Conservation (phyloP, 169 alveolate genomes). For the Plasmodium berghei region DNA sequence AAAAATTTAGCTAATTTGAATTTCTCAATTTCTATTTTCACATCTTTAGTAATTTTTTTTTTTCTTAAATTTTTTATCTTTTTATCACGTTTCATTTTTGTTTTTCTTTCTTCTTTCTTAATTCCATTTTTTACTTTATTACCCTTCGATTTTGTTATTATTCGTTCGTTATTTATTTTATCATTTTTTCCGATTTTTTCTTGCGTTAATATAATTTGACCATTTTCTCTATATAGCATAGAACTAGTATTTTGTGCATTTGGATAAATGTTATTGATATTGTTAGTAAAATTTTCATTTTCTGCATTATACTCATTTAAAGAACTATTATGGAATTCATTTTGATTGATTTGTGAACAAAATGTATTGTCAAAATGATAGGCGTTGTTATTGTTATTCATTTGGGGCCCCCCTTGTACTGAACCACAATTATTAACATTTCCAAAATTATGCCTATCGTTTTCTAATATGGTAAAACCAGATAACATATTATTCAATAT, state of each 20-base stretch:
- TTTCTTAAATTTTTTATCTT: conserved; percentile 13
- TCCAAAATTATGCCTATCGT: neutral
- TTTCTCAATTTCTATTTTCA: conserved; percentile 47
- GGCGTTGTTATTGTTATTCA: neutral
- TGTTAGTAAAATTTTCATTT: neutral
- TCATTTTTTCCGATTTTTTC: neutral
- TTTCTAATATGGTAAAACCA: neutral
- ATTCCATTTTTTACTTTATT: neutral
- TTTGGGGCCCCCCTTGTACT: neutral
- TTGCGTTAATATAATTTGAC: neutral
- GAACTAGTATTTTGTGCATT: neutral
- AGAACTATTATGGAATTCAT: neutral
- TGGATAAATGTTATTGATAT: neutral
- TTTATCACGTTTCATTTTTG: conserved; percentile 3
- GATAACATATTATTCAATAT: neutral
- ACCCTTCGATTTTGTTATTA: neutral
- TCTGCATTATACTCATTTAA: neutral
- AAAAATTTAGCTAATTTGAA: conserved; percentile 36
- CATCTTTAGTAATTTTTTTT: conserved; percentile 35
- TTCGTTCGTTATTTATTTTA: neutral
- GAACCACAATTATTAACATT: neutral
- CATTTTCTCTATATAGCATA: neutral
- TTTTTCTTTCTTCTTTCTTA: neutral
- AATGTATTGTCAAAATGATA: neutral
- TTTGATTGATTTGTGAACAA: neutral